Conservation (phyloP, 2,329 filamentous ascomycete genomes). For the Pseudogymnoascus sp. region DNA sequence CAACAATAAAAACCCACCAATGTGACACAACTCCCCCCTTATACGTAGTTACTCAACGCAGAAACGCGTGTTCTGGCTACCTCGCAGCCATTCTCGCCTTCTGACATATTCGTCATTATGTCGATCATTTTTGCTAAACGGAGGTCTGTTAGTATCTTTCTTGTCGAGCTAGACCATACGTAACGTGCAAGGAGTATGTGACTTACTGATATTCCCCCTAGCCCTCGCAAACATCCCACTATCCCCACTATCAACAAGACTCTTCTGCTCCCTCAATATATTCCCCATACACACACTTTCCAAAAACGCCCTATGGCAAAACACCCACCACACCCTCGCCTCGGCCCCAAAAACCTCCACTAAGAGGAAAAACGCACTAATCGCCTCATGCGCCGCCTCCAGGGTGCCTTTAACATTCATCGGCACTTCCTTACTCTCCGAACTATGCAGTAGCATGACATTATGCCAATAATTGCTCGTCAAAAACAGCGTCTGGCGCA, state of each 20-base stretch:
- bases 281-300: conserved; percentile 63
- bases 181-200: background rate
- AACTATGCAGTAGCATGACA: conserved; percentile 68
- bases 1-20: background rate
- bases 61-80: conserved; percentile 51
- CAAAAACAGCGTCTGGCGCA: conserved; percentile 67
- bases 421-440: conserved; percentile 53
- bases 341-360: conserved; percentile 61
- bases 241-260: conserved; percentile 8
- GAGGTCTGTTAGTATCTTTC: conserved; percentile 2
- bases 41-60: conserved; percentile 43
- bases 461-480: conserved; percentile 80
- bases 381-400: conserved; percentile 67
- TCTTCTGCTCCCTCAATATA: conserved; percentile 43
- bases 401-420: conserved; percentile 61
- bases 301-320: conserved; percentile 71
- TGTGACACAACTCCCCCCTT: background rate
- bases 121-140: conserved; percentile 50
- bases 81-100: conserved; percentile 46
- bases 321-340: conserved; percentile 76
- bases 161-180: background rate
- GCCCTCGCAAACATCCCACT: conserved; percentile 45
- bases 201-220: conserved; percentile 51
- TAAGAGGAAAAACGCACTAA: conserved; percentile 66
- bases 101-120: conserved; percentile 51